phyloP scores from a whole-genome alignment of 768 basidiomycete genomes.

The Suillus subalutaceus region DNA sequence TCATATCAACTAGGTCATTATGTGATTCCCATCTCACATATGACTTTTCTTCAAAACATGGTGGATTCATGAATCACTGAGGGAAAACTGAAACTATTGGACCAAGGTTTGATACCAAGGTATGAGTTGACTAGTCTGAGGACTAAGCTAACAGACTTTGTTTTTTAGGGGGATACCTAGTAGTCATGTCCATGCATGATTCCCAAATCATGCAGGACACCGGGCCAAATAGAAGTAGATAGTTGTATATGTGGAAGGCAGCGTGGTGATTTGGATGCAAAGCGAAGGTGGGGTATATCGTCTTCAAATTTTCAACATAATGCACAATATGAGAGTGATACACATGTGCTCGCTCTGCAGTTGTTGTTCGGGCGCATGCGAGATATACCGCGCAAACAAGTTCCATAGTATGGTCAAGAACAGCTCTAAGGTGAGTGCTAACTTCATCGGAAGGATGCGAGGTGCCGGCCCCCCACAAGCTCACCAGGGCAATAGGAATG shows the following conservation, averaged over 20 bases:
- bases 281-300: conserved; percentile 21
- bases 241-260: conserved; percentile 32
- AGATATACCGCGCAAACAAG: conserved; percentile 27
- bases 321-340: conserved; percentile 21
- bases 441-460: conserved; percentile 10
- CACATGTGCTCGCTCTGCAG: conserved; percentile 6
- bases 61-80: too few species aligned
- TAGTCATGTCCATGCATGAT: too few species aligned
- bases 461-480: conserved; percentile 26
- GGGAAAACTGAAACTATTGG: too few species aligned
- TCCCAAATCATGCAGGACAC: too few species aligned
- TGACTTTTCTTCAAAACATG: too few species aligned
- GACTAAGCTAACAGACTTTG: too few species aligned
- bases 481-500: conserved; percentile 36
- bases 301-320: conserved; percentile 21
- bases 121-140: too few species aligned
- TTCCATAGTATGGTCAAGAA: conserved; percentile 31
- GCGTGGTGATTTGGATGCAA: conserved; percentile 35
- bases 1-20: too few species aligned
- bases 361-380: conserved; percentile 17
- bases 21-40: too few species aligned
- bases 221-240: conserved; percentile 31
- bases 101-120: too few species aligned
- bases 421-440: neutral
- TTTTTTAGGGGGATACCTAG: too few species aligned